Conservation (phyloP, 495 filamentous ascomycete genomes). For the Aspergillus conjunctus region DNA sequence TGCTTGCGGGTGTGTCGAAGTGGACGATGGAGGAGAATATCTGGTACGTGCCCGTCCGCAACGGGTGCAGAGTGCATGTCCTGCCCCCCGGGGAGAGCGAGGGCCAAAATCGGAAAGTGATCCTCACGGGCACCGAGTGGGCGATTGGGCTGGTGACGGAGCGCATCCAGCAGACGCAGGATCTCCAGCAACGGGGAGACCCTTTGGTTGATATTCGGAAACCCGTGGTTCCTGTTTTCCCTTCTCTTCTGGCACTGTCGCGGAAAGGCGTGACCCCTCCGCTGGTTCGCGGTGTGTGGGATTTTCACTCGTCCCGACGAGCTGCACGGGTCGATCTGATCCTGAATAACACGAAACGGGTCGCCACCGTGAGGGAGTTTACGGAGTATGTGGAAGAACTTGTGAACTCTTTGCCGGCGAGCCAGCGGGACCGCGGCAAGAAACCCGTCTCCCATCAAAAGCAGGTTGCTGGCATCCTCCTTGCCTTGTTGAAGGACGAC, state of each 20-base stretch:
- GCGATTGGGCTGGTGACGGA: slow-evolving; percentile 35
- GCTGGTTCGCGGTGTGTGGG: slow-evolving; percentile 41
- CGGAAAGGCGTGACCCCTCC: slow-evolving; percentile 28
- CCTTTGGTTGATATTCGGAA: slow-evolving; percentile 36
- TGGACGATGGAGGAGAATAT: slow-evolving; percentile 41
- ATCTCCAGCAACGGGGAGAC: slow-evolving; percentile 32
- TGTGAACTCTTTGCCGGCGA: slow-evolving; percentile 15
- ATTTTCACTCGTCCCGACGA: slow-evolving; percentile 4
- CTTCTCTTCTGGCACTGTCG: slow-evolving; percentile 27
- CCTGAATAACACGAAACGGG: not conserved
- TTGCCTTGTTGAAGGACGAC: slow-evolving; percentile 30
- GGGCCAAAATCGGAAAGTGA: slow-evolving; percentile 37
- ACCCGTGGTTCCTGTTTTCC: slow-evolving; percentile 35
- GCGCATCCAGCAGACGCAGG: slow-evolving; percentile 27
- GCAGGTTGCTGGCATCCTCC: slow-evolving; percentile 24
- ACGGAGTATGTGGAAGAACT: slow-evolving; percentile 40
- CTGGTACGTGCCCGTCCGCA: slow-evolving; percentile 36
- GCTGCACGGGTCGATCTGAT: slow-evolving; percentile 22
- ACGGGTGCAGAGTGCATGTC: slow-evolving; percentile 47
- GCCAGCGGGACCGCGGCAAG: not conserved
- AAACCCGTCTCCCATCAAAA: slow-evolving; percentile 5
- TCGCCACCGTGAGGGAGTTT: slow-evolving; percentile 36
- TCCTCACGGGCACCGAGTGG: slow-evolving; percentile 39
- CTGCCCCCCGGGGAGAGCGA: slow-evolving; percentile 34
- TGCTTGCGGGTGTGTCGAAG: slow-evolving; percentile 35